Base-by-base conservation (phyloP, 176 grass and related monocot genomes). In the Otatea glauca region DNA sequence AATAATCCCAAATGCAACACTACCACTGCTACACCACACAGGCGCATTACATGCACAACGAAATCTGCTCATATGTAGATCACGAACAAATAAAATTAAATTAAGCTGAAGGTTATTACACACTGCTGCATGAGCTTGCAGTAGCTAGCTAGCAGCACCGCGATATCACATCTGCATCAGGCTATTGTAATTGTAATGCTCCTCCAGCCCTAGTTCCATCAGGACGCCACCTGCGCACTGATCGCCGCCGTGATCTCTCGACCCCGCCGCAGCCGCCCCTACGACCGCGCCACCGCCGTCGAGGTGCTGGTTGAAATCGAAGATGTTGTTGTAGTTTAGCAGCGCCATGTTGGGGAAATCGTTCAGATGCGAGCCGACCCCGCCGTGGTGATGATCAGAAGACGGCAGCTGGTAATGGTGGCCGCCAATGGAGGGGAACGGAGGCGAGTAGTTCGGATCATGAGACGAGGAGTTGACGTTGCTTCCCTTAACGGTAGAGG, bases 161-260 rank as follows among this genome's bases (percentile, higher is more conserved):
- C 47, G 76, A 48, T 37, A 29, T 86, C 48, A 91, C 69, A 84
- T 91, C 85, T 79, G 76, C 68, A 91, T 68, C 68, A 91, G 13
- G 85, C 70, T 45, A 51, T 87, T 80, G 89, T 84, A 91, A 72
- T 42, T 75, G 42, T 91, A 91, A 68, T 91, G 62, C 23, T 90
- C 89, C 42, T 87, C 89, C 18, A 87, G 49, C 35, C 84, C 89
- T 70, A 87, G 69, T 23, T 87, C 89, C 75, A 91, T 84, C 42
- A 87, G 89, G 53, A 62, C 63, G 13, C 82, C 82, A 4, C 68
- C 66, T 65, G 62, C 48, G n/a, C 83, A 90, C 42, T 77, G 88
- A 1, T 86, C 73, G 38, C 88, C 74, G 39, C 7, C 27, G 24
- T 45, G 67, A 25, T 65, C 44, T 38, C 58, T 75, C 4, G 59